These are phyloP conservation scores for Tuber microsphaerosporum DNA, from an alignment of 495 filamentous ascomycete genomes.

Conservation along the genomic window DNA sequence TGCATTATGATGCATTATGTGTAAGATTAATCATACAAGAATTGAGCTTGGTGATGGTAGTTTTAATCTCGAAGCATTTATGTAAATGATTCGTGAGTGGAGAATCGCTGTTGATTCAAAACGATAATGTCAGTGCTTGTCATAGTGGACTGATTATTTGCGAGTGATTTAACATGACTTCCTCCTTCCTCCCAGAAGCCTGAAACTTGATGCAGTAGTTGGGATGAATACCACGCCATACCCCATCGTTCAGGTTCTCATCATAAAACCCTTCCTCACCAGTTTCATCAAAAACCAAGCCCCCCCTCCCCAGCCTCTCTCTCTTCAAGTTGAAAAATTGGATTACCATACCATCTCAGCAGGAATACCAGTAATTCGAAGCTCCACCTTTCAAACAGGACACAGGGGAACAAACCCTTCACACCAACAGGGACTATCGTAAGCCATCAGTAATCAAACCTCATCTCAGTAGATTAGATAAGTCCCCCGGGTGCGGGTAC, in stretches of 20 bases:
- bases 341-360: not conserved
- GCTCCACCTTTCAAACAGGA: not conserved
- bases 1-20: not conserved
- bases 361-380: not conserved
- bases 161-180: not conserved
- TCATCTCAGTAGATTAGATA: constrained; percentile 32
- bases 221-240: not conserved
- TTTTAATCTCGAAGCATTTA: not conserved
- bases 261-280: not conserved
- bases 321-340: not conserved
- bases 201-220: not conserved
- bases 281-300: not conserved
- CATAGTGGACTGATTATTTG: not conserved
- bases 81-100: not conserved
- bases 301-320: not conserved
- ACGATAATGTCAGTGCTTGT: not conserved
- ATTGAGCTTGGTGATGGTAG: not conserved
- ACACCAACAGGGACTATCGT: constrained; percentile 44
- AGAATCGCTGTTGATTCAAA: not conserved
- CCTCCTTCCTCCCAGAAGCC: not conserved
- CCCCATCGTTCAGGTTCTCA: not conserved
- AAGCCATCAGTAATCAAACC: not conserved
- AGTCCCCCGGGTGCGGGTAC: too few relatives aligned
- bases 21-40: not conserved
- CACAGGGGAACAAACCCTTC: constrained; percentile 41